Evolutionary conservation across 495 filamentous ascomycete species (phyloP), one percentile per base, ranked within the genome.

Genomic region (Xylaria nigripes): DNA sequence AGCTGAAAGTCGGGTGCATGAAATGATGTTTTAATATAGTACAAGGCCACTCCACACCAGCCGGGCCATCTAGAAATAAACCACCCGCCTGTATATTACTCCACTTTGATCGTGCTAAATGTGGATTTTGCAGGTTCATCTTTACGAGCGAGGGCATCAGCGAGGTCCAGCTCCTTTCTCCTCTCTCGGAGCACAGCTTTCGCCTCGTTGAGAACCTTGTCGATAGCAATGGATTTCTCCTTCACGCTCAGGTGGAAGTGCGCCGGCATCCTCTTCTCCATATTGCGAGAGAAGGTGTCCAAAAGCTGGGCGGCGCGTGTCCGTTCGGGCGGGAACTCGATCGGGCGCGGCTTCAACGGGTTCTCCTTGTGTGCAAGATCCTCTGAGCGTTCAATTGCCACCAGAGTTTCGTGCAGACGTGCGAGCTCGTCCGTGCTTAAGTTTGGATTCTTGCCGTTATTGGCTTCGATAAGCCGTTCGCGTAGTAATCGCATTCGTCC

Each of bases 401-500:
- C 41, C 2, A 55, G 32, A 9, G 56, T 19, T 29, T 60, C 51
- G 13, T 57, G 13, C 8, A 61, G 24, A 34, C 63, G 48, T 46
- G 59, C 38, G 12, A 56, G 45, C 38, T 54, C 34, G 4, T 52
- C 27, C 0, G 54, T 10, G 6, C 45, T 60, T 32, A 58, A 18
- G 0, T 34, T 10, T 3, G 47, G 12, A 0, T 51, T 25, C 22
- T 45, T 19, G n/a, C 56, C 45, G 29, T 25, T 10, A 54, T 57
- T 27, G 0, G 47, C 59, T 29, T 57, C 18, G 45, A 47, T 51
- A 18, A 75, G 41, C 30, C 51, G 44, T 8, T 63, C 41, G n/a
- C 53, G 51, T 16, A 76, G 43, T 30, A 58, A 10, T 18, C 75
- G 67, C 4, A 74, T 41, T 7, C 50, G 42, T 41, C 75, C 75